Base-by-base conservation (phyloP, 306 rosid genomes). In the Cucumis cinereus region DNA sequence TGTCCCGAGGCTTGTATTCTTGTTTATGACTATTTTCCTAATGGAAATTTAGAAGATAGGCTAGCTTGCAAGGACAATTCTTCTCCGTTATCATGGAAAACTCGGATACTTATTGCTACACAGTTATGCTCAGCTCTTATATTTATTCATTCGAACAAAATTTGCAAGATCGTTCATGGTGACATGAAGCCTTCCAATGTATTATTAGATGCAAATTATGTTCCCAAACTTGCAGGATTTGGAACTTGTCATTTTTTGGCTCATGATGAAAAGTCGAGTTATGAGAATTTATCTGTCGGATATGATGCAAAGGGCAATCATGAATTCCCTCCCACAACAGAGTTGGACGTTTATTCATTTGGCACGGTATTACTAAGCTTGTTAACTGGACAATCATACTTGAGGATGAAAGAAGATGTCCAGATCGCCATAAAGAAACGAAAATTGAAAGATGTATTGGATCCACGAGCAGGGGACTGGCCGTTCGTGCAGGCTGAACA, bases 381-480 rank as follows among this genome's bases (percentile, higher is more conserved):
- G 76, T 23, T 94, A 76, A 89, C 99, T 40, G 96, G 99, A 64
- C 88, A 68, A 82, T 76, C 89, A 54, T 88, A 91, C 47, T 45
- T 88, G 77, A 84, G 90, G 78, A 78, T 94, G 78, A 26, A 28
- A 49, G 82, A 85, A 78, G 90, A 84, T 14, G 92, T 94, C 77
- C 70, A 86, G 64, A 61, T n/a, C 47, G 89, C 88, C 57, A 62
- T 92, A 73, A 84, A 84, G 38, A 55, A 66, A 41, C 88, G 96
- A 81, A 85, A 85, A 28, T 76, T 94, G 70, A 70, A 81, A 72
- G 77, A 76, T 14, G 45, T 90, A 45, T 77, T 94, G 79, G 99
- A 94, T 89, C 93, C 96, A 60, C 87, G 83, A 81, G 97, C 92
- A 15, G 99, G 99, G 77, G 91, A 88, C 23, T 92, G 97, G 99